Evolutionary conservation across 371 early-diverging fungal species (phyloP), one percentile per base, ranked within the genome.

Genomic region (Mucor indicus): DNA sequence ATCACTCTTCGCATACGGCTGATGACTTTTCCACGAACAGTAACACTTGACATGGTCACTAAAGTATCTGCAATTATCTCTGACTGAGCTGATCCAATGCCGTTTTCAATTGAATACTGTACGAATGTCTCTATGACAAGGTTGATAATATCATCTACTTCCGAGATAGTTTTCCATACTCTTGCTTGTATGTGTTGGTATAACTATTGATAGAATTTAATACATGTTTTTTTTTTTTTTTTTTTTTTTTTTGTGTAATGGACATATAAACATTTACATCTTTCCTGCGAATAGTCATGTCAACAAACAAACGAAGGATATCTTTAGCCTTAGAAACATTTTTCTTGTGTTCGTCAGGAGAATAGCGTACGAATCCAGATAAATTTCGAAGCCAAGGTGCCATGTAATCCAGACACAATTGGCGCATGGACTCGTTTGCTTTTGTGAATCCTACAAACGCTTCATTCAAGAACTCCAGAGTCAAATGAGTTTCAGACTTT

Each of bases 311-410:
- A 50, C 78, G 80, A 32, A 95, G 54, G 21, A 95, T 70, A 43
- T 91, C 88, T 24, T 79, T 79, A 22, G 87, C 76, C 56, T 89
- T 90, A 21, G 78, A 55, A 17, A 80, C 51, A 42, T 69, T 70
- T 47, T 71, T 67, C 31, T 55, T 70, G 41, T 72, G 67, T 11
- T 83, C 83, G 12, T 67, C 70, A 0, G 69, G 61, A 10, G 60
- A 65, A 48, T 61, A 66, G 16, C 80, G 71, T 40, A 73, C 67
- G 54, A 82, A 85, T 38, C 76, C 62, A 7, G 79, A 84, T 40
- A 96, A 55, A 47, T 93, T 93, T 4, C 75, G 58, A 35, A 94
- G 60, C 96, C 95, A 96, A 0, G 95, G 96, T 11, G 85, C 81
- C 74, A 95, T 83, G 63, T 93, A 95, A 59, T 94, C 89, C 47